Evolutionary conservation across 192 early-diverging fungal species (phyloP), one percentile per base, ranked within the genome.

Genomic region (Dispira simplex): DNA sequence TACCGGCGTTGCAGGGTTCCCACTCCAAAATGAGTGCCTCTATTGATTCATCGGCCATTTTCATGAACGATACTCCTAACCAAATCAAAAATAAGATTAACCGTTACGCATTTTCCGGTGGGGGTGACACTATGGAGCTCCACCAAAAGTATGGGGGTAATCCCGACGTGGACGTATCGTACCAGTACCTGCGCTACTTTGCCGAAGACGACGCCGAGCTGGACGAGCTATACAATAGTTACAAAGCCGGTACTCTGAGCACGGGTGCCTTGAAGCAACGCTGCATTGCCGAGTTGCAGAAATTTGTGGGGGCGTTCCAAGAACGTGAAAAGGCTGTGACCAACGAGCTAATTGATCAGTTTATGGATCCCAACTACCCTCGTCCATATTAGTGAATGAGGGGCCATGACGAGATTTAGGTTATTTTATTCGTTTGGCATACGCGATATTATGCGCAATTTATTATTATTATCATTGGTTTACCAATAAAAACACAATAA

Each of bases 1-100:
- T 98, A 77, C 94, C 95, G 13, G 90, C 95, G 1, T 82, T 98
- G 12, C 76, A 92, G 71, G 94, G 96, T 25, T 74, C 88, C 8
- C 80, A 83, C 20, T 87, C 92, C 65, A 98, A 98, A 74, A 98
- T 98, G 96, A 87, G 86, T 63, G 87, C 96, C 11, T 97, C 94
- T 0, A 72, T 87, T 44, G 85, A 90, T 52, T 79, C 75, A 62
- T 90, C 94, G 8, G 93, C 96, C 63, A 90, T 98, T 67, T 93
- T 92, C 70, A 83, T 98, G 79, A 80, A 77, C 46, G 96, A 98
- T 69, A 90, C 93, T 0, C 79, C 88, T 6, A 83, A 79, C 11
- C 85, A 92, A 71, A 95, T 98, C 81, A 95, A 97, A 75, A 95
- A 95, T 73, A 98, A 98, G 81, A 93, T 98, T 76, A 98, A 97